phyloP scores from a whole-genome alignment of 2,329 filamentous ascomycete species.

The Elsinoe perseae region DNA sequence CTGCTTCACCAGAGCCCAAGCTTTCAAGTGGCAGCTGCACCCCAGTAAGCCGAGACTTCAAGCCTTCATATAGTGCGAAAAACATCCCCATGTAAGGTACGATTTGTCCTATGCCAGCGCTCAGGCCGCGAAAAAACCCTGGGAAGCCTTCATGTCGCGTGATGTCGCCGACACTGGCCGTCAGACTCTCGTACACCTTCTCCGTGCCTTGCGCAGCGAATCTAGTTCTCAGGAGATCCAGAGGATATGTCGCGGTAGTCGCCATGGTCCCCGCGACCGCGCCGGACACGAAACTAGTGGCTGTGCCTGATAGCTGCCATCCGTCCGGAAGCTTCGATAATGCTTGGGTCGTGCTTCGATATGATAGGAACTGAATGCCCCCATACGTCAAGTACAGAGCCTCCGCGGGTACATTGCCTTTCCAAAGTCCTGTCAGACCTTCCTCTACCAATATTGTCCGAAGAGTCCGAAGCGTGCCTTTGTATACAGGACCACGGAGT shows the following conservation, averaged over 20 bases:
- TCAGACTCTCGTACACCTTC: slow-evolving; percentile 67
- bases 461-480: slow-evolving; percentile 69
- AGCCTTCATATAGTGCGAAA: slow-evolving; percentile 78
- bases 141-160: slow-evolving; percentile 60
- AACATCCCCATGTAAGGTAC: slow-evolving; percentile 96
- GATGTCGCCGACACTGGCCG: slow-evolving; percentile 64
- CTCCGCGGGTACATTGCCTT: slow-evolving; percentile 94
- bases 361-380: slow-evolving; percentile 80
- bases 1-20: slow-evolving; percentile 69
- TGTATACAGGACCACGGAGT: slow-evolving; percentile 49
- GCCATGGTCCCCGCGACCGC: slow-evolving; percentile 74
- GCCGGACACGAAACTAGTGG: slow-evolving; percentile 74
- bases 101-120: slow-evolving; percentile 76
- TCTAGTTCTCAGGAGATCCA: slow-evolving; percentile 85
- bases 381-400: slow-evolving; percentile 88
- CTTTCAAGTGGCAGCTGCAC: slow-evolving; percentile 49
- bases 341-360: slow-evolving; percentile 64
- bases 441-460: slow-evolving; percentile 63
- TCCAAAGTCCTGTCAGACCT: slow-evolving; percentile 82
- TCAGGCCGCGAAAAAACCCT: slow-evolving; percentile 84
- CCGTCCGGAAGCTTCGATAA: slow-evolving; percentile 48
- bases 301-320: slow-evolving; percentile 52
- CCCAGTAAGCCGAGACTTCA: slow-evolving; percentile 43
- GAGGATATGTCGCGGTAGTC: slow-evolving; percentile 79
- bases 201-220: slow-evolving; percentile 90